Evolutionary conservation across 176 grass and related monocot species (phyloP).

Genomic region (Secale cereale): DNA sequence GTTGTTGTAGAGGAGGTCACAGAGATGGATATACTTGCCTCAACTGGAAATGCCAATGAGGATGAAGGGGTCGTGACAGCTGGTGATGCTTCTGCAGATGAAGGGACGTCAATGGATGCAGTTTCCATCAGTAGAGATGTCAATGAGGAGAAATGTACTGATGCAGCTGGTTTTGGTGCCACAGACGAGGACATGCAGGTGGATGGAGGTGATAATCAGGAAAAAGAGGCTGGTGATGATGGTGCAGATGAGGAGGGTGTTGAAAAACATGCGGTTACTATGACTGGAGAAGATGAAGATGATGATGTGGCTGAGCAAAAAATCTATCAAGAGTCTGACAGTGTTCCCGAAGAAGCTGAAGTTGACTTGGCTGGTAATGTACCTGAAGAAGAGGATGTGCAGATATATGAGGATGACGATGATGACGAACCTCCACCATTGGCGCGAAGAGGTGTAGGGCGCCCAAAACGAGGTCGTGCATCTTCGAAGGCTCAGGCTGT

Average conservation of each 20-base stretch:
- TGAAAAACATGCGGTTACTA: slow-evolving; percentile 9
- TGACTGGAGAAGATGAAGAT: slow-evolving; percentile 35
- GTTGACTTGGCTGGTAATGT: slow-evolving; percentile 24
- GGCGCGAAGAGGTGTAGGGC: slow-evolving; percentile 50
- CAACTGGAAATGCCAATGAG: neutral
- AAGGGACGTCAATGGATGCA: slow-evolving; percentile 23
- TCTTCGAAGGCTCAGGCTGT: slow-evolving; percentile 50
- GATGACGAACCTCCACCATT: slow-evolving; percentile 40
- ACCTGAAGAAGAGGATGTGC: slow-evolving; percentile 34
- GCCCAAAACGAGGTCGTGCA: slow-evolving; percentile 70
- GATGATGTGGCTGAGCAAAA: slow-evolving; percentile 22
- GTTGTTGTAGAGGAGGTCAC: slow-evolving; percentile 28
- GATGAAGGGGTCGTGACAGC: neutral
- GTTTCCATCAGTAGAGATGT: slow-evolving; percentile 10
- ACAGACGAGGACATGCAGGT: slow-evolving; percentile 17
- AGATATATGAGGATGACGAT: slow-evolving; percentile 38
- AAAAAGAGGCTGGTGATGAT: slow-evolving; percentile 30
- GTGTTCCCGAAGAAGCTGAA: slow-evolving; percentile 26
- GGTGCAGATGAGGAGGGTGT: slow-evolving; percentile 31
- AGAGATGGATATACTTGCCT: neutral
- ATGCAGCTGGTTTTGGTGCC: neutral
- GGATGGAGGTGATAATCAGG: slow-evolving; percentile 25
- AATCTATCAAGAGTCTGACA: slow-evolving; percentile 33
- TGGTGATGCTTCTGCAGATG: neutral
- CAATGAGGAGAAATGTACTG: neutral